Percentiles rank a stretch among this genome's conserved stretches.
These are phyloP conservation scores for Claviceps spartinae DNA, from an alignment of 2,329 filamentous ascomycete species.

Conservation along the genomic window DNA sequence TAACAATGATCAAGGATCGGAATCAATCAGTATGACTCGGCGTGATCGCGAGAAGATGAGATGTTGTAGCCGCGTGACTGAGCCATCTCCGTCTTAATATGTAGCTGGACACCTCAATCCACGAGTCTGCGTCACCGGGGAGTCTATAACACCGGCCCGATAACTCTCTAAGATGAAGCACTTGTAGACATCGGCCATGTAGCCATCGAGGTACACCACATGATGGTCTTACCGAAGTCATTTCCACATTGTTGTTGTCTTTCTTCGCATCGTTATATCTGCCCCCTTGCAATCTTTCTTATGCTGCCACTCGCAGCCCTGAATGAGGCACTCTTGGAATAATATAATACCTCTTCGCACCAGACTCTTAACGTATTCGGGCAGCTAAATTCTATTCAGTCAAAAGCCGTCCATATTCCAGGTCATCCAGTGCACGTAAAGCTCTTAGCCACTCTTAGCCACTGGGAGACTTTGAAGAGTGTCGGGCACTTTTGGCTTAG, in stretches of 20 bases:
- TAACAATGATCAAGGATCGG: too few relatives aligned
- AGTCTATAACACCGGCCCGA: slow-evolving; percentile 1
- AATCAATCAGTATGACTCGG: too few relatives aligned
- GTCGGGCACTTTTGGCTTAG: too few relatives aligned
- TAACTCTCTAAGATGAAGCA: neutral
- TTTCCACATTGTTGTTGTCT: neutral
- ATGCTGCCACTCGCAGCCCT: neutral
- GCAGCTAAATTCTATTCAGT: neutral
- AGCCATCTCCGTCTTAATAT: neutral
- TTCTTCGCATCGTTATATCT: neutral
- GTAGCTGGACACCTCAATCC: neutral
- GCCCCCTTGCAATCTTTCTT: too few relatives aligned
- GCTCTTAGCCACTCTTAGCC: too few relatives aligned
- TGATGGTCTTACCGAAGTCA: slow-evolving; percentile 1
- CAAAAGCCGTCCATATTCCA: neutral
- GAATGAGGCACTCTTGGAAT: neutral
- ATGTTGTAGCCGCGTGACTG: neutral
- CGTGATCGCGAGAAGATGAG: neutral
- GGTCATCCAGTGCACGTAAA: neutral
- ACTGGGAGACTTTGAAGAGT: too few relatives aligned
- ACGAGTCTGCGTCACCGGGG: neutral
- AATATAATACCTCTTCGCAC: neutral
- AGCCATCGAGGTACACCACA: slow-evolving; percentile 3
- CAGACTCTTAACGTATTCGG: neutral
- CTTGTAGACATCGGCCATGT: neutral